phyloP scores from a whole-genome alignment of 208 protist species.

The Leishmania lainsoni region DNA sequence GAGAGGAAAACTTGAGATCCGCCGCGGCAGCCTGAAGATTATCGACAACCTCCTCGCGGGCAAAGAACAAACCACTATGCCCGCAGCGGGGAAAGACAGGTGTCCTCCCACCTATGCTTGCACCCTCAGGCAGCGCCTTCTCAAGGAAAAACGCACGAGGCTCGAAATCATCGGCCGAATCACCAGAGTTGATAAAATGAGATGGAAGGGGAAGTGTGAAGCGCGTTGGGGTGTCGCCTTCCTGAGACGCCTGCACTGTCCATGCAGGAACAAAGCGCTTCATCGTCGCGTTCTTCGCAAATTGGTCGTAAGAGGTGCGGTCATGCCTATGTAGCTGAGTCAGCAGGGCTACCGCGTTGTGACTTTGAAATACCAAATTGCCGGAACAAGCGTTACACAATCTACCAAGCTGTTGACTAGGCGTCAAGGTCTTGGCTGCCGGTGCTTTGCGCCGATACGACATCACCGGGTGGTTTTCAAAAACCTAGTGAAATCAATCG shows the following conservation, averaged over 20 bases:
- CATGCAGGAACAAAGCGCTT: slow-evolving; percentile 67
- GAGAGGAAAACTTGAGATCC: slow-evolving; percentile 76
- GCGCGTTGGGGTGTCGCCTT: slow-evolving; percentile 19
- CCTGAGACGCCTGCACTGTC: slow-evolving; percentile 30
- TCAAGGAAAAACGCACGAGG: slow-evolving; percentile 75
- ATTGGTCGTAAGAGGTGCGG: slow-evolving; percentile 48
- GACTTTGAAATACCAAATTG: slow-evolving; percentile 73
- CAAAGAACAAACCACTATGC: slow-evolving; percentile 80
- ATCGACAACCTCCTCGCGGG: slow-evolving; percentile 87
- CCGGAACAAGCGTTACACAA: slow-evolving; percentile 56
- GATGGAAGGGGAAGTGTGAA: slow-evolving; percentile 72
- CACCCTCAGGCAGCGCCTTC: slow-evolving; percentile 12
- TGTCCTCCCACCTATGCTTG: neutral
- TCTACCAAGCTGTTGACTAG: slow-evolving; percentile 59
- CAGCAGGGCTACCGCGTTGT: slow-evolving; percentile 76
- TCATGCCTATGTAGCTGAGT: slow-evolving; percentile 61
- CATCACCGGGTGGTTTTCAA: slow-evolving; percentile 33
- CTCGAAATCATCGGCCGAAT: slow-evolving; percentile 48
- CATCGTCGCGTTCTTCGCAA: slow-evolving; percentile 53
- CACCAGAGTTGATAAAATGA: slow-evolving; percentile 68
- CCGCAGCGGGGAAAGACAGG: slow-evolving; percentile 61
- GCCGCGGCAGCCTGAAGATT: slow-evolving; percentile 81
- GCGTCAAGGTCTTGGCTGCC: slow-evolving; percentile 43
- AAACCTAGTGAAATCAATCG: neutral
- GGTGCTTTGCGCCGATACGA: slow-evolving; percentile 70